Percentiles rank a stretch among this genome's conserved stretches.
Conservation (phyloP, 2,329 filamentous ascomycete genomes). For the Nannizziopsis barbatae region DNA sequence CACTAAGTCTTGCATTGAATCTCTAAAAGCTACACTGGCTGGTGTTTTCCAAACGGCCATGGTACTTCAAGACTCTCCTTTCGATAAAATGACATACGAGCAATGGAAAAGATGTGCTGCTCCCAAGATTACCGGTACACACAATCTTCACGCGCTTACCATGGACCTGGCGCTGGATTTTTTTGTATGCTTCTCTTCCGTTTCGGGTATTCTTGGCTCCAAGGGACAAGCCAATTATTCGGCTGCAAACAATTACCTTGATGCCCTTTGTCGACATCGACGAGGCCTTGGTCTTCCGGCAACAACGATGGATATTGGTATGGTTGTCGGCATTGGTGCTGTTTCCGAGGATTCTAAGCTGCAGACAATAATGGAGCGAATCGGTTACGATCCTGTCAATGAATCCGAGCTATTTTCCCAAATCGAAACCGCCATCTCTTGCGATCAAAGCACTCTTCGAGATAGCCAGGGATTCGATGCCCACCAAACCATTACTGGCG, state of each 20-base stretch:
- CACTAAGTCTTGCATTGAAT: constrained; percentile 4
- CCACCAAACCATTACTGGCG: constrained; percentile 18
- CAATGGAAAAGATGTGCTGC: constrained; percentile 14
- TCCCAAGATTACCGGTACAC: constrained; percentile 23
- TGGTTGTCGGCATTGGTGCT: constrained; percentile 12
- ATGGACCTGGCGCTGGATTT: constrained; percentile 21
- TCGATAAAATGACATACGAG: constrained; percentile 23
- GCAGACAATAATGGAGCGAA: constrained; percentile 17
- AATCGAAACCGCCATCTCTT: constrained; percentile 17
- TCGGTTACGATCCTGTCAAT: constrained; percentile 19
- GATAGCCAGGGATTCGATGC: background rate
- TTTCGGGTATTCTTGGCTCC: background rate
- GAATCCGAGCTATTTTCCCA: constrained; percentile 18
- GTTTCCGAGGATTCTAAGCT: constrained; percentile 17
- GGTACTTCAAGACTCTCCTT: constrained; percentile 18
- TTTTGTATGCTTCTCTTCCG: constrained; percentile 28
- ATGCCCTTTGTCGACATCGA: constrained; percentile 22
- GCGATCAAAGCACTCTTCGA: constrained; percentile 8
- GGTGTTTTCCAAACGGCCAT: constrained; percentile 20
- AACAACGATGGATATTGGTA: constrained; percentile 11
- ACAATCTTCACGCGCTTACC: constrained; percentile 21
- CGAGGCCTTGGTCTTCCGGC: constrained; percentile 13
- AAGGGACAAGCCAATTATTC: constrained; percentile 12
- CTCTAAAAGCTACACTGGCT: background rate
- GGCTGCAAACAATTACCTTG: constrained; percentile 19